Evolutionary conservation across 805 yeast genomes (phyloP).

Genomic region (Candida pseudoglaebosa): DNA sequence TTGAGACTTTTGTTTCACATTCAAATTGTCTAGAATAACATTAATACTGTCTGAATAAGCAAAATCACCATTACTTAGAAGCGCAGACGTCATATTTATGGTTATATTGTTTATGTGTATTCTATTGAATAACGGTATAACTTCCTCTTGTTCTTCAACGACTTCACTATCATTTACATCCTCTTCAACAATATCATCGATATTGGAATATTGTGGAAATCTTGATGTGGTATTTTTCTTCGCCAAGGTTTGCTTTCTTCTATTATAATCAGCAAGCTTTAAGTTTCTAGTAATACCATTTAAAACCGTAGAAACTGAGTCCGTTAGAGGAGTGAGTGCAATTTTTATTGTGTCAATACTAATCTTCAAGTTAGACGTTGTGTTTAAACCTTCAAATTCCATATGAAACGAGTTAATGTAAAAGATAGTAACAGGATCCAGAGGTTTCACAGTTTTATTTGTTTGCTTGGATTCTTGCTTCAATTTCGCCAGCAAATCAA

Average conservation of each 20-base stretch:
- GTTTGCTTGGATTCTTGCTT: conserved; percentile 5
- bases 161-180: conserved; percentile 10
- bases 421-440: conserved; percentile 18
- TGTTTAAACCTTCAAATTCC: conserved; percentile 46
- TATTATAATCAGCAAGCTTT: conserved; percentile 30
- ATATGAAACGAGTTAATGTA: conserved; percentile 35
- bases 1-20: conserved; percentile 41
- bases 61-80: conserved; percentile 39
- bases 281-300: conserved; percentile 34
- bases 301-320: conserved; percentile 32
- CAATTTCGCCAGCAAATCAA: conserved; percentile 15
- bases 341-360: conserved; percentile 38
- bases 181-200: conserved; percentile 13
- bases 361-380: conserved; percentile 31
- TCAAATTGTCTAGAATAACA: conserved; percentile 23
- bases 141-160: conserved; percentile 11
- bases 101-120: conserved; percentile 34
- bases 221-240: conserved; percentile 7
- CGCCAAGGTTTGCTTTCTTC: conserved; percentile 14
- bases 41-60: conserved; percentile 25
- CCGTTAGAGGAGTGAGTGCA: conserved; percentile 43
- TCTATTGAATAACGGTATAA: conserved; percentile 29
- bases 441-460: not conserved
- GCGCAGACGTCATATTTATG: conserved; percentile 46
- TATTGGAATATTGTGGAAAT: conserved; percentile 24